Evolutionary conservation across 2,329 filamentous ascomycete species (phyloP), one percentile per base, ranked within the genome.

Genomic region (Trematosphaeria pertusa): DNA sequence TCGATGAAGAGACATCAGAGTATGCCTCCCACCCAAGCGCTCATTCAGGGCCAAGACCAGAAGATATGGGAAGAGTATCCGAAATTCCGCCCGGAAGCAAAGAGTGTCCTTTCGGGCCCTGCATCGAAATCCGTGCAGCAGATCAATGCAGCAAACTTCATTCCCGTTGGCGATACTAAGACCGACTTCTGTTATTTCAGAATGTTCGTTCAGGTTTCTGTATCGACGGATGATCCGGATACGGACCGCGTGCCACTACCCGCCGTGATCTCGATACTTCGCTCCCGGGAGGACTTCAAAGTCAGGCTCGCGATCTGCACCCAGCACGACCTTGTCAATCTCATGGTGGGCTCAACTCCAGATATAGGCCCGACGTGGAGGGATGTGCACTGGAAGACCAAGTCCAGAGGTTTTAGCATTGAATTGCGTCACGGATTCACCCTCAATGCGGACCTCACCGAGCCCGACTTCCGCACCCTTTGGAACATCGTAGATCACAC

Each of bases 401-500:
- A 87, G 37, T 78, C 80, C 5, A 81, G 79, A 50, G 80, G 82
- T 0, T 78, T 96, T 46, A 83, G 86, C 15, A 70, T 96, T 28
- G 83, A 82, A 50, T 74, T 96, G 14, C 87, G 89, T 1, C 84
- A 89, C 55, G 89, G 89, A 1, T 93, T 94, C 62, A 75, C 87
- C 47, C 73, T 96, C 32, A 82, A 82, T 15, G 75, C 94, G 14
- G 84, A 87, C 53, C 86, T 91, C 64, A 80, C 79, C 11, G 88
- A 91, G 59, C 76, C 82, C n/a, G 90, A 96, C 64, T 96, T 88
- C 74, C 83, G 86, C 51, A 85, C 83, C 52, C 73, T 96, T 9
- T 92, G 87, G 84, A 88, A 85, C 59, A 90, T 95, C 71, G 90
- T 91, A 56, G 90, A 96, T 49, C 93, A 95, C 67, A 89, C 88